These are phyloP conservation scores for Cicer judaicum DNA, from an alignment of 306 rosid species.

Conservation along the genomic window DNA sequence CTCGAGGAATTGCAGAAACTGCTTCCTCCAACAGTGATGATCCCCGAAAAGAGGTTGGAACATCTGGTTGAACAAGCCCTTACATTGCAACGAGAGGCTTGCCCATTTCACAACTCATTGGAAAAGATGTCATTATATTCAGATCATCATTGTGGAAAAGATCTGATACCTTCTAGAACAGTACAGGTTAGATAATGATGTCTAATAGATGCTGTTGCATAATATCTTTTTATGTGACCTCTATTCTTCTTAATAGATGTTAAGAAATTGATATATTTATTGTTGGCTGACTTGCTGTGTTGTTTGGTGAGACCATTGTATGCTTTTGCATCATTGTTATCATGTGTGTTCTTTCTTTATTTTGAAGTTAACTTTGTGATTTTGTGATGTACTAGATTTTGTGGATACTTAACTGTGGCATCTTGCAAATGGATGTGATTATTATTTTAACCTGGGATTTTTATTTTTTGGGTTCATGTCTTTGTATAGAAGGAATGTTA, in stretches of 20 bases:
- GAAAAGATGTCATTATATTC: conserved; percentile 86
- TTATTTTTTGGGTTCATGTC: background rate
- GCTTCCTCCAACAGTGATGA: conserved; percentile 88
- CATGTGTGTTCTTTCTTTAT: background rate
- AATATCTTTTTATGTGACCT: conserved; percentile 16
- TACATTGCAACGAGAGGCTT: conserved; percentile 85
- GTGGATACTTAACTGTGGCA: conserved; percentile 21
- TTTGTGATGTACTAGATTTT: background rate
- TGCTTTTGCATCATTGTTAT: background rate
- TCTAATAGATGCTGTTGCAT: conserved; percentile 12
- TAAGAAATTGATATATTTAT: conserved; percentile 7
- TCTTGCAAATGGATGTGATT: conserved; percentile 38
- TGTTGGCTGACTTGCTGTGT: background rate
- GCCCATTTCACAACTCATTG: conserved; percentile 85
- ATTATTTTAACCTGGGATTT: conserved; percentile 13
- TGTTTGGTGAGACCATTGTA: conserved; percentile 6
- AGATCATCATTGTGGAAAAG: conserved; percentile 91
- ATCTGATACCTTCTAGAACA: conserved; percentile 89
- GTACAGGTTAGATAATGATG: conserved; percentile 72
- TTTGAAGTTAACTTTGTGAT: background rate
- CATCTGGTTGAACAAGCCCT: conserved; percentile 95
- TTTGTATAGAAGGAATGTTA: conserved; percentile 11
- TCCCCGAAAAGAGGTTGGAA: conserved; percentile 95
- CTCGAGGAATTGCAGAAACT: conserved; percentile 87
- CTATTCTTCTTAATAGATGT: conserved; percentile 3